phyloP scores from a whole-genome alignment of 495 filamentous ascomycete genomes.

The Peziza echinospora region DNA sequence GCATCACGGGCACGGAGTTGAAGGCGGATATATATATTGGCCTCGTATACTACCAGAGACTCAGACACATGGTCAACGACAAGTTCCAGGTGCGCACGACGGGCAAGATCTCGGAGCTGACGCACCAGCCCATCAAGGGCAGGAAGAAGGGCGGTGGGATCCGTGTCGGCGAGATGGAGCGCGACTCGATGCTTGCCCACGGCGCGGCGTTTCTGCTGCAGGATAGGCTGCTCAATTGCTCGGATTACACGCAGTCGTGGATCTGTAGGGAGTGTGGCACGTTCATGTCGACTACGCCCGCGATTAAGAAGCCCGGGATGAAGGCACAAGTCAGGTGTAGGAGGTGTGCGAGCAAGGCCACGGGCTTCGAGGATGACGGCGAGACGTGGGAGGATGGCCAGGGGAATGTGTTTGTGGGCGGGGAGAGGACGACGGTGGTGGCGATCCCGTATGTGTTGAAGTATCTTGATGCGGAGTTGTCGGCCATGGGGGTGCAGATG shows the following conservation, averaged over 20 bases:
- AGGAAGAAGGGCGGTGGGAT: constrained; percentile 91
- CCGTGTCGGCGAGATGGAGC: constrained; percentile 97
- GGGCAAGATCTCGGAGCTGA: constrained; percentile 66
- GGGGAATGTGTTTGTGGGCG: constrained; percentile 60
- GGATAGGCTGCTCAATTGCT: constrained; percentile 90
- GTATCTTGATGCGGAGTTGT: constrained; percentile 85
- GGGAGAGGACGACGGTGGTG: constrained; percentile 72
- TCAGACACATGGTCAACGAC: constrained; percentile 98
- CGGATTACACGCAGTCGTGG: constrained; percentile 69
- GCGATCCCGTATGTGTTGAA: constrained; percentile 79
- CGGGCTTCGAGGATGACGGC: constrained; percentile 35
- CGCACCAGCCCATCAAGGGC: constrained; percentile 91
- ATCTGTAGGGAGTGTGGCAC: constrained; percentile 72
- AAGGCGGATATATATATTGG: constrained; percentile 91
- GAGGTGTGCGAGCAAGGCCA: constrained; percentile 47
- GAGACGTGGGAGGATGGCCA: constrained; percentile 83
- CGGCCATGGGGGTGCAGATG: constrained; percentile 79
- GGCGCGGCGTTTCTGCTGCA: constrained; percentile 86
- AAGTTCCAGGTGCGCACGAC: constrained; percentile 98
- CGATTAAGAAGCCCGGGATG: constrained; percentile 42
- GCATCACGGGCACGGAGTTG: constrained; percentile 86
- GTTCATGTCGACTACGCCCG: constrained; percentile 64
- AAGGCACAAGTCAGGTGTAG: constrained; percentile 50
- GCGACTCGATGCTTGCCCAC: constrained; percentile 82
- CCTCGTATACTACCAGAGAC: constrained; percentile 89